Evolutionary conservation across 2,329 filamentous ascomycete species (phyloP), one percentile per base, ranked within the genome.

Genomic region (Rhinocladiella similis): DNA sequence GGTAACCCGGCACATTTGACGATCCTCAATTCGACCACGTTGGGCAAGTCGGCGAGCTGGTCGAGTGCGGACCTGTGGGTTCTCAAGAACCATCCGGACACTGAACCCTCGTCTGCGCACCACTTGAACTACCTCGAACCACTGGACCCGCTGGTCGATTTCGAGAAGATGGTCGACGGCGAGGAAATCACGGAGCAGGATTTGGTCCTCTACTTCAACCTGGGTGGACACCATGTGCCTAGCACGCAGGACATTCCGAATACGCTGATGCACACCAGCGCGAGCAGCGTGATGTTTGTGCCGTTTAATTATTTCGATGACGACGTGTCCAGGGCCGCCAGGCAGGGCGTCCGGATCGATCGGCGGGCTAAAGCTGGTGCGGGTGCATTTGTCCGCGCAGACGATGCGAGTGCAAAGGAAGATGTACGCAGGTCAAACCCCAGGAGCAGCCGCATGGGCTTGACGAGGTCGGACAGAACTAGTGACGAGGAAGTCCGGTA

Each of bases 211-310:
- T 81, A 77, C 71, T 75, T 81, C 62, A 81, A 81, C 62, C 67
- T 82, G 7, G 78, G 78, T 43, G 78, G 78, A 67, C 79, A 82
- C 63, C 78, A 81, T 61, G 71, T 79, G 19, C 78, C 77, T 1
- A 70, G 71, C 22, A 69, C 70, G 35, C 71, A 72, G 59, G 73
- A 75, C 49, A 57, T 75, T 1, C 69, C 69, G n/a, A 67, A 68
- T 42, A 71, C 69, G 10, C 46, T 71, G 53, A 69, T 68, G 59
- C 56, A 56, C 50, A 60, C 57, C 13, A 59, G 54, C 20, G 54
- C 58, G 12, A 61, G 58, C 29, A 56, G 55, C 22, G 55, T 63
- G 20, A 18, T 63, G 53, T 61, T 63, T 43, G 47, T 58, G 52
- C 61, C 61, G 25, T 61, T 61, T 39, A 63, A 63, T 45, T 63